Base-by-base conservation (phyloP, 345 rosid genomes). In the Ceriops decandra region DNA sequence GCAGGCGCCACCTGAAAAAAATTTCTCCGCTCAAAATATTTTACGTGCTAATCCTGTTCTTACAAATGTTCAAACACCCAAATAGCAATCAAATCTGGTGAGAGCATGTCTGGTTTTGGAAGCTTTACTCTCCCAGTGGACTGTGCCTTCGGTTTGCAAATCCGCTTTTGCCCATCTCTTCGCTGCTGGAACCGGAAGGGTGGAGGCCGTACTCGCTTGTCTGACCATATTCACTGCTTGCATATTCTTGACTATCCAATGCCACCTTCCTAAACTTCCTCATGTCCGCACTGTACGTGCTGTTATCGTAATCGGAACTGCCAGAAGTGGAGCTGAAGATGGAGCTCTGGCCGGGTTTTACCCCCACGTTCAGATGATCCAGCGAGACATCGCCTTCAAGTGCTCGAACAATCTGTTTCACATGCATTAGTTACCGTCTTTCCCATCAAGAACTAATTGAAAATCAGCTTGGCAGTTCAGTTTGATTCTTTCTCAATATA, bases 181-280 rank as follows among this genome's bases (percentile, higher is more conserved):
- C 92, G 60, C 89, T 82, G 82, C 87, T 89, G 4, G 92, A 79
- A 62, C 87, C 65, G n/a, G 97, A 89, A 65, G 87, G 92, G 58
- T 85, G 77, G n/a, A 84, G 86, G 2, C 91, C 92, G 61, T 88
- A 86, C 75, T 90, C 95, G 61, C 89, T 89, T 4, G 96, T 87
- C 59, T 56, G 83, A 2, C 91, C 86, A n/a, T 47, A 85, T 11
- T 91, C 86, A 56, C 88, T 83, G 81, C 92, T 89, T 51, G 69
- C 68, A 38, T 81, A 85, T 2, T 73, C 83, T 5, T 68, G 77
- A 59, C 74, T 81, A 8, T 78, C 82, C 67, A 76, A 22, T 6
- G 86, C 82, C 68, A 76, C 0, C 65, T 86, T 83, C 81, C 79
- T 77, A 62, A 88, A 66, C 38, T 71, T 80, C 73, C 38, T 84